Percentiles rank a stretch among this genome's conserved stretches.
Conservation (phyloP, 148 eudicot species). For the Linanthus parryae region DNA sequence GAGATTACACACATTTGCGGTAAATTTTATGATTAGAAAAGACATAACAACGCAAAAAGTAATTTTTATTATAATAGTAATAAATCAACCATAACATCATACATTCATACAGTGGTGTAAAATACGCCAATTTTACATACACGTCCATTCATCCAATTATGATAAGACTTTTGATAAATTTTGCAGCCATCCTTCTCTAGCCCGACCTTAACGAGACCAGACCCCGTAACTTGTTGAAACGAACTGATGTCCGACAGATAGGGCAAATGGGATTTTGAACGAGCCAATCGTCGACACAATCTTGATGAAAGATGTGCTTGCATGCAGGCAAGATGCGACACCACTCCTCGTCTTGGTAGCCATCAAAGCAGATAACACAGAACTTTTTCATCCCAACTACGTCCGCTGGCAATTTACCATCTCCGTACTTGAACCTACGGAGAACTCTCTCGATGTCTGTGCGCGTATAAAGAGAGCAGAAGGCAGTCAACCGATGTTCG, state of each 20-base stretch:
- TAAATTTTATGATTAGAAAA: too few species aligned
- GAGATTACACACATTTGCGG: too few species aligned
- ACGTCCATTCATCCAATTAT: not conserved
- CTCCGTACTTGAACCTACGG: not conserved
- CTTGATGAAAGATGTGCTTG: not conserved
- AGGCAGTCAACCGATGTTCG: too few species aligned
- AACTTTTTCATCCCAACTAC: too few species aligned
- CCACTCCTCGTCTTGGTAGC: not conserved
- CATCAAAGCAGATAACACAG: not conserved
- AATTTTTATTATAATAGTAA: too few species aligned
- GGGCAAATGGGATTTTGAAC: not conserved
- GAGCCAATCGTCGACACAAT: not conserved
- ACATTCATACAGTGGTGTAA: not conserved
- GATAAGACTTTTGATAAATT: not conserved
- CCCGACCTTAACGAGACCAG: too few species aligned
- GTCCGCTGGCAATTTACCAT: too few species aligned
- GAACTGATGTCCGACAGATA: not conserved
- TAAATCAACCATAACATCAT: too few species aligned
- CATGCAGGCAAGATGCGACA: not conserved
- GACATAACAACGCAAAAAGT: too few species aligned
- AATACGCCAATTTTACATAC: not conserved
- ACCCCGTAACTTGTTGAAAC: not conserved
- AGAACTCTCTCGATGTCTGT: not conserved
- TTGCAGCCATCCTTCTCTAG: too few species aligned
- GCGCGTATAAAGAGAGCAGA: not conserved